Conservation (phyloP, 805 yeast genomes). For the Metschnikowia santaceciliae region DNA sequence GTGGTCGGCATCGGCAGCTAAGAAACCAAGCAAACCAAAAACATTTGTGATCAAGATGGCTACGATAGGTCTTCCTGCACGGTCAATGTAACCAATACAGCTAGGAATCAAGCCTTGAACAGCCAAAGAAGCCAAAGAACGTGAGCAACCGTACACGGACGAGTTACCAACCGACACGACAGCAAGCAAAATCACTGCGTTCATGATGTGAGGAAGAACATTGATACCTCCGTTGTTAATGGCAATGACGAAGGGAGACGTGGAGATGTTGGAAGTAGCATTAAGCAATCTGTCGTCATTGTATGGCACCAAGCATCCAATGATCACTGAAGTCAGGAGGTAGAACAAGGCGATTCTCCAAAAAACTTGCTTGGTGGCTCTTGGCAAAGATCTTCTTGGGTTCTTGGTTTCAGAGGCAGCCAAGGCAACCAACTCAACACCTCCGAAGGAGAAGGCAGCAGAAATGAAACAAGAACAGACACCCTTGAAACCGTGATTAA, state of each 20-base stretch:
- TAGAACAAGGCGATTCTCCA: constrained; percentile 53
- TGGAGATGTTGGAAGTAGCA: constrained; percentile 12
- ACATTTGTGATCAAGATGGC: constrained; percentile 48
- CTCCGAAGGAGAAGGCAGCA: constrained; percentile 60
- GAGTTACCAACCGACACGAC: constrained; percentile 30
- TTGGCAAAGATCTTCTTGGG: constrained; percentile 54
- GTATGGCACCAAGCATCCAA: constrained; percentile 54
- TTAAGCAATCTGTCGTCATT: constrained; percentile 26
- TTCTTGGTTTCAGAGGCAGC: constrained; percentile 56
- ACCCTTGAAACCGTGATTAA: constrained; percentile 53
- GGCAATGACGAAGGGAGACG: constrained; percentile 31
- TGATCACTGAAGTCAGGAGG: constrained; percentile 43
- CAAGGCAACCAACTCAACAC: constrained; percentile 55
- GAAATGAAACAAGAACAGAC: constrained; percentile 49
- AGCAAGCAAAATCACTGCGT: constrained; percentile 25
- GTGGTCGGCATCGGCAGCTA: constrained; percentile 26
- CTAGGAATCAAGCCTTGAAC: constrained; percentile 62
- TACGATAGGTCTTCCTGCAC: constrained; percentile 63
- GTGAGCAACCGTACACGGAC: constrained; percentile 37
- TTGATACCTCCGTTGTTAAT: constrained; percentile 25
- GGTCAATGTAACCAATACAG: constrained; percentile 56
- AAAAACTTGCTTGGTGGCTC: constrained; percentile 52
- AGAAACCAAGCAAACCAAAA: constrained; percentile 40
- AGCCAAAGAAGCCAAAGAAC: constrained; percentile 61
- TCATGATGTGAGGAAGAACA: constrained; percentile 26